Evolutionary conservation across 306 rosid species (phyloP).

Genomic region (Casuarina glauca): DNA sequence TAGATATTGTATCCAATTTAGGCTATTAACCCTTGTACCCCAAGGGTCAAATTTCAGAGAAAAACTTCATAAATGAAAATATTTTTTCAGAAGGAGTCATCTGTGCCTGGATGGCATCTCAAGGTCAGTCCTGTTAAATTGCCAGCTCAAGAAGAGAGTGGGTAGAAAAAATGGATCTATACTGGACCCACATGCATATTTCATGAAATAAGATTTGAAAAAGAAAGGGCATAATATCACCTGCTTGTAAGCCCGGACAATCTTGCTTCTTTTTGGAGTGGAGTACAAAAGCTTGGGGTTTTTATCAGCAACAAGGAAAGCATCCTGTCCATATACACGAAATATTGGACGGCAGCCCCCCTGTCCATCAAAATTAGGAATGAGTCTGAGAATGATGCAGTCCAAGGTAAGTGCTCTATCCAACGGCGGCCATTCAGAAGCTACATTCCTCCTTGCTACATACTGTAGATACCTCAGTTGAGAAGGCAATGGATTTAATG

Average conservation of each 20-base stretch:
- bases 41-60: no score
- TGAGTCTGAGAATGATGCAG: constrained; percentile 73
- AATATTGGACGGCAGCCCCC: constrained; percentile 85
- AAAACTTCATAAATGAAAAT: no score
- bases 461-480: constrained; percentile 89
- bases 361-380: constrained; percentile 69
- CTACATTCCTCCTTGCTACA: constrained; percentile 82
- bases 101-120: no score
- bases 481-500: constrained; percentile 83
- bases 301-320: constrained; percentile 55
- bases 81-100: no score
- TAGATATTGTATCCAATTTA: neutral
- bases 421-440: constrained; percentile 89
- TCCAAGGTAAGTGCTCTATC: constrained; percentile 88
- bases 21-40: neutral
- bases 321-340: constrained; percentile 84
- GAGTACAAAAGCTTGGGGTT: constrained; percentile 64
- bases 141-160: no score
- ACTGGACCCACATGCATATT: neutral
- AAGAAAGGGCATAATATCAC: constrained; percentile 37
- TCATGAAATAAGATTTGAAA: constrained; percentile 7
- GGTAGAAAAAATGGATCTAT: no score
- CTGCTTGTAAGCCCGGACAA: constrained; percentile 71
- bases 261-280: constrained; percentile 60
- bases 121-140: no score